Conservation (phyloP, 2,329 filamentous ascomycete species). For the Ascochyta pisi region DNA sequence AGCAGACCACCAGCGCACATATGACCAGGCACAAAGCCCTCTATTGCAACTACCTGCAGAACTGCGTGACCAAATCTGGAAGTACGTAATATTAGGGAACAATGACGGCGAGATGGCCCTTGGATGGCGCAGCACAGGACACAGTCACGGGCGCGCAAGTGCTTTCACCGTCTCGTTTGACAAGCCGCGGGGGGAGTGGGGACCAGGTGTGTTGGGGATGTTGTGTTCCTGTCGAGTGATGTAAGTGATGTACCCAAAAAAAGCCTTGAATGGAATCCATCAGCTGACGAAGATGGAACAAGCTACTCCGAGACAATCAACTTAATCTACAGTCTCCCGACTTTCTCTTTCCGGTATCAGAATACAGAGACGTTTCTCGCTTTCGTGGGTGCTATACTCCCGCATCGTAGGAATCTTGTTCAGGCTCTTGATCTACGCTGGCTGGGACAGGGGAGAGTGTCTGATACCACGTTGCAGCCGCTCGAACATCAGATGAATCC, state of each 20-base stretch:
- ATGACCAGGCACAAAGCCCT: not conserved
- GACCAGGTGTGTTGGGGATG: not conserved
- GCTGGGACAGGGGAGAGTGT: not conserved
- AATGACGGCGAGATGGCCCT: not conserved
- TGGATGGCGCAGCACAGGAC: not conserved
- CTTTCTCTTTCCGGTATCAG: not conserved
- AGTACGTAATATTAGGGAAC: not conserved
- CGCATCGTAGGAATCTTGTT: not conserved
- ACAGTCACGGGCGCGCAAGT: slow-evolving; percentile 1
- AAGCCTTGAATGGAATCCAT: too few relatives aligned
- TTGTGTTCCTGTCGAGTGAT: slow-evolving; percentile 2
- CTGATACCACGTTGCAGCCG: not conserved
- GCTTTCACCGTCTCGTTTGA: not conserved
- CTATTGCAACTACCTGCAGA: slow-evolving; percentile 1
- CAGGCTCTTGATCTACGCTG: not conserved
- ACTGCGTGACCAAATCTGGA: slow-evolving; percentile 3
- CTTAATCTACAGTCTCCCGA: slow-evolving; percentile 4
- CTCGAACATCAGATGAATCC: not conserved
- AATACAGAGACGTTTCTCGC: slow-evolving; percentile 4
- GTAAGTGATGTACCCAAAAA: not conserved
- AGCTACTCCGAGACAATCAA: slow-evolving; percentile 3
- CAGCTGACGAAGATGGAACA: not conserved
- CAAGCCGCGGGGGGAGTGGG: not conserved
- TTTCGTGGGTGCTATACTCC: not conserved
- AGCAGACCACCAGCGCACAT: not conserved